Conservation (phyloP, 106 monocot genomes). For the Alisma plantagoaquatica region DNA sequence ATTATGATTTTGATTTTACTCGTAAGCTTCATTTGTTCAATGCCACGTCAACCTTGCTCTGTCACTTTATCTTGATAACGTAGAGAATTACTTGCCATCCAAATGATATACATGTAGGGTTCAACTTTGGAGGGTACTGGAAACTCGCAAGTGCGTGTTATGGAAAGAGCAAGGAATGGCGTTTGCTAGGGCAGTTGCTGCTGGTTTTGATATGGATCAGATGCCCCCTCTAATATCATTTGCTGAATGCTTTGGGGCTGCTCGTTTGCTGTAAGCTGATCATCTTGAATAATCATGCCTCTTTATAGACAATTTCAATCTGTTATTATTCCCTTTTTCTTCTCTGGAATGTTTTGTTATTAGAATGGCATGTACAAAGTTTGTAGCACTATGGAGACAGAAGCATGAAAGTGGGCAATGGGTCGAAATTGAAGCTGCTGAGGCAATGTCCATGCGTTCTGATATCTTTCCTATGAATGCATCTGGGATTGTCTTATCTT, state of each 20-base stretch:
- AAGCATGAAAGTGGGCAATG: slow-evolving; percentile 96
- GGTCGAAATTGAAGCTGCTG: slow-evolving; percentile 85
- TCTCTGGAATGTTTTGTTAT: background rate
- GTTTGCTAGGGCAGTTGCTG: slow-evolving; percentile 79
- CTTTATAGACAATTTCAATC: background rate
- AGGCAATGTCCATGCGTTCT: slow-evolving; percentile 53
- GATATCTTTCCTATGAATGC: slow-evolving; percentile 58
- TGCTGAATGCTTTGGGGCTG: slow-evolving; percentile 82
- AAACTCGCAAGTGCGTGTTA: slow-evolving; percentile 60
- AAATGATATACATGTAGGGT: slow-evolving; percentile 34
- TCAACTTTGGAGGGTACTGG: slow-evolving; percentile 70
- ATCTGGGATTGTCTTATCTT: slow-evolving; percentile 47
- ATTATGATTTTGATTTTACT: background rate
- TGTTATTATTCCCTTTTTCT: background rate
- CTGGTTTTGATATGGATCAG: slow-evolving; percentile 79
- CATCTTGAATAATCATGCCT: background rate
- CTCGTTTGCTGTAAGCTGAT: slow-evolving; percentile 59
- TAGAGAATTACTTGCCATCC: background rate
- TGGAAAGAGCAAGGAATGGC: slow-evolving; percentile 97
- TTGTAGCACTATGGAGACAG: slow-evolving; percentile 73
- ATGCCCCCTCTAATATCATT: slow-evolving; percentile 56
- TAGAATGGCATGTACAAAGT: slow-evolving; percentile 65
- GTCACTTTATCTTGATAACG: background rate
- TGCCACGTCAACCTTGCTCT: background rate
- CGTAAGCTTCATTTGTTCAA: background rate